These are phyloP conservation scores for Trametes maxima DNA, from an alignment of 768 basidiomycete species.

Conservation along the genomic window DNA sequence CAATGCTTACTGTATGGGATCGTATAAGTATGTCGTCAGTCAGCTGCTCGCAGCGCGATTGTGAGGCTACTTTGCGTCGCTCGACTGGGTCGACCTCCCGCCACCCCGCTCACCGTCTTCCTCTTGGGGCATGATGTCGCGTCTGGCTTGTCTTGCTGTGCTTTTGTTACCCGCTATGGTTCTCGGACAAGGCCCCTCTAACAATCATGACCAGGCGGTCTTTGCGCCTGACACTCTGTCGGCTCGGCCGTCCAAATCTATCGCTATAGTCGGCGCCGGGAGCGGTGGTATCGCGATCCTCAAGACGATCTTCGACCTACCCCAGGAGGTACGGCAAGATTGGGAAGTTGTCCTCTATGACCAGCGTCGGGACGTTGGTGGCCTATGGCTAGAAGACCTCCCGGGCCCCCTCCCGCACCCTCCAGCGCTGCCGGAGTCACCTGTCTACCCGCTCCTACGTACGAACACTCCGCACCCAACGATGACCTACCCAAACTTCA, in stretches of 20 bases:
- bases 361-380: conserved; percentile 53
- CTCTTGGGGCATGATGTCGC: not conserved
- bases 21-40: no score
- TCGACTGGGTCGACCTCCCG: not conserved
- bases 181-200: not conserved
- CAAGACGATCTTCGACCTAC: conserved; percentile 50
- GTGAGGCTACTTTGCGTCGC: not conserved
- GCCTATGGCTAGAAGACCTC: conserved; percentile 53
- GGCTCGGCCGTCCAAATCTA: conserved; percentile 40
- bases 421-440: conserved; percentile 54
- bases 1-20: not conserved
- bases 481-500: conserved; percentile 60
- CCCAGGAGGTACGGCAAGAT: conserved; percentile 36
- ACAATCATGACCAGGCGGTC: not conserved
- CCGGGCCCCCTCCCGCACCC: conserved; percentile 36
- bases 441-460: conserved; percentile 53
- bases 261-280: conserved; percentile 61
- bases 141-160: not conserved
- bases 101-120: not conserved
- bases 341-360: conserved; percentile 59
- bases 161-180: conserved; percentile 3
- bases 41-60: not conserved
- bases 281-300: conserved; percentile 57
- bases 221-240: not conserved
- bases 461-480: conserved; percentile 59